Percentiles rank a stretch among this genome's conserved stretches.
Conservation (phyloP, 2,329 filamentous ascomycete species). For the Cercospora zeae-maydis region DNA sequence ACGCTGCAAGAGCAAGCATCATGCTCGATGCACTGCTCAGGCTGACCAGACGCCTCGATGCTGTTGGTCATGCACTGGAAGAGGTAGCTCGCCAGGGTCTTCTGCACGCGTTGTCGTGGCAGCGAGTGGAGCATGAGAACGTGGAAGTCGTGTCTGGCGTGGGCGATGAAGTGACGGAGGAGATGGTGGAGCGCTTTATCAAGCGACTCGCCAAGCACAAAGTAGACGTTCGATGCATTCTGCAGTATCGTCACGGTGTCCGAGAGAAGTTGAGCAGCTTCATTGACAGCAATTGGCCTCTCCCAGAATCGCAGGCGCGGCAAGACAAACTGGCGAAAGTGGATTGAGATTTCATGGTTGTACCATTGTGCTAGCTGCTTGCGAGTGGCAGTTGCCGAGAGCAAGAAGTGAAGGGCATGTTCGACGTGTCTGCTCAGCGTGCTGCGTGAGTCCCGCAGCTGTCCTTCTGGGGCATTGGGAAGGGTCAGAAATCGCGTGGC, state of each 20-base stretch:
- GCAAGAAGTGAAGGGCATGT: conserved; percentile 17
- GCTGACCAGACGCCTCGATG: conserved; percentile 15
- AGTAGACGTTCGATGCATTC: conserved; percentile 39
- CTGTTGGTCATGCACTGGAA: conserved; percentile 27
- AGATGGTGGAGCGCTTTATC: neutral
- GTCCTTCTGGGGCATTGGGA: neutral
- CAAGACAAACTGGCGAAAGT: conserved; percentile 39
- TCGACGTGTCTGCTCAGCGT: conserved; percentile 16
- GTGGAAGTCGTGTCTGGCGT: conserved; percentile 25
- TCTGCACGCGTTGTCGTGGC: conserved; percentile 30
- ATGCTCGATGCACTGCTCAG: conserved; percentile 43
- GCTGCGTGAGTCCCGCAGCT: conserved; percentile 2
- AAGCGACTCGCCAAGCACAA: conserved; percentile 20
- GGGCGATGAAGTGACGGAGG: conserved; percentile 4
- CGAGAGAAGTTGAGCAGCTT: conserved; percentile 36
- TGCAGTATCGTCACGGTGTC: conserved; percentile 39
- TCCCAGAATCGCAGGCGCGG: conserved; percentile 28
- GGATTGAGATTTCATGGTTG: conserved; percentile 41
- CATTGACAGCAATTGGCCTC: conserved; percentile 22
- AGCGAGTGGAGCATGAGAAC: conserved; percentile 28
- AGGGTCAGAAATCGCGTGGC: conserved; percentile 43
- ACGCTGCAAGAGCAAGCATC: conserved; percentile 33
- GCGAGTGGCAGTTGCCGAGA: conserved; percentile 11
- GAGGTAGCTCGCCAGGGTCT: conserved; percentile 26
- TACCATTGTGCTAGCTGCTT: conserved; percentile 46